These are phyloP conservation scores for Boletus vermiculosoides DNA, from an alignment of 768 basidiomycete species.

Conservation along the genomic window DNA sequence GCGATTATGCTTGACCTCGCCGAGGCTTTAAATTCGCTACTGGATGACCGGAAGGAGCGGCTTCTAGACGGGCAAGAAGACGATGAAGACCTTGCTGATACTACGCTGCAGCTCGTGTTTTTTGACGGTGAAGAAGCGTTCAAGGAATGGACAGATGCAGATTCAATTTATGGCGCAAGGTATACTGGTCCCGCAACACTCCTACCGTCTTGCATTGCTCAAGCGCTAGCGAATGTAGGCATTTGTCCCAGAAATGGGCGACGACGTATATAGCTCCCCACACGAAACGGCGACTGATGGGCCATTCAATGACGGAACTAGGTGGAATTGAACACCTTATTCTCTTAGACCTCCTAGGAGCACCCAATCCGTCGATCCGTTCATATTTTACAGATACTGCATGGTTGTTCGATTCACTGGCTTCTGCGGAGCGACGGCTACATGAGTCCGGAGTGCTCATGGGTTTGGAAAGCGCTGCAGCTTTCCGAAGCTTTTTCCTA, in stretches of 20 bases:
- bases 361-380: slow-evolving; percentile 66
- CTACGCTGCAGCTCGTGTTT: slow-evolving; percentile 89
- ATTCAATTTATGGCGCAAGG: slow-evolving; percentile 97
- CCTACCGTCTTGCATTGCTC: not conserved
- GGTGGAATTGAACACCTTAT: slow-evolving; percentile 86
- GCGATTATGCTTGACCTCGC: slow-evolving; percentile 93
- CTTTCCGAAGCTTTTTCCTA: slow-evolving; percentile 67
- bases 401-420: slow-evolving; percentile 86
- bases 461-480: slow-evolving; percentile 40
- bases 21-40: slow-evolving; percentile 70
- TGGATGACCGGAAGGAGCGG: slow-evolving; percentile 58
- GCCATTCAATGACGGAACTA: slow-evolving; percentile 59
- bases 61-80: slow-evolving; percentile 56
- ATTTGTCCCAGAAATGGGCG: slow-evolving; percentile 86
- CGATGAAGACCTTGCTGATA: slow-evolving; percentile 77
- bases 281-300: slow-evolving; percentile 56
- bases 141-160: slow-evolving; percentile 79
- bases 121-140: slow-evolving; percentile 99
- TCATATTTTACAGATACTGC: slow-evolving; percentile 87
- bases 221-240: slow-evolving; percentile 44
- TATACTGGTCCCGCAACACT: slow-evolving; percentile 26
- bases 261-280: slow-evolving; percentile 62
- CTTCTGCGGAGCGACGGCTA: slow-evolving; percentile 68
- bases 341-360: slow-evolving; percentile 89
- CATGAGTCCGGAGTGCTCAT: slow-evolving; percentile 61